Conservation (phyloP, 805 yeast species). For the Cyberlindnera xishuangbannaensis region DNA sequence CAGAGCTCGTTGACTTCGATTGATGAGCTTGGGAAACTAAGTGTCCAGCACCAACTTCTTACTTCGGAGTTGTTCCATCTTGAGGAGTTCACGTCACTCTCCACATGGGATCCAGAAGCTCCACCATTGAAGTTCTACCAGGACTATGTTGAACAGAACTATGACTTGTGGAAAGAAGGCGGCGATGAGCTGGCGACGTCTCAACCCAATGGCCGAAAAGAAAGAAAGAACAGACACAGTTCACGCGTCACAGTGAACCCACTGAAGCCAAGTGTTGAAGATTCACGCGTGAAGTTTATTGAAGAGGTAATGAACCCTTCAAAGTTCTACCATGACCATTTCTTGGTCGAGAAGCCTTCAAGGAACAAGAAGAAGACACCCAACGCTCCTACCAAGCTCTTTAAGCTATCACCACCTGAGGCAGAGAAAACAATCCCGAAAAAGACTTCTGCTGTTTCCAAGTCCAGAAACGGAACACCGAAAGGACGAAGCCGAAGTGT, state of each 20-base stretch:
- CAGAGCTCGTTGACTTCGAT: conserved; percentile 3
- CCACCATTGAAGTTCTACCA: conserved; percentile 30
- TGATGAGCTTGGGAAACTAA: conserved; percentile 10
- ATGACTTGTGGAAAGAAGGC: conserved; percentile 27
- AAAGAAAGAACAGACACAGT: conserved; percentile 22
- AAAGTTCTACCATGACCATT: conserved; percentile 18
- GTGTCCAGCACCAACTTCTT: conserved; percentile 35
- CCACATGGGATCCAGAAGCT: conserved; percentile 53
- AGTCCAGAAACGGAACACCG: neutral
- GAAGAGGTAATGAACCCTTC: conserved; percentile 19
- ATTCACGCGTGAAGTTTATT: conserved; percentile 7
- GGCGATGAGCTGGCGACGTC: neutral
- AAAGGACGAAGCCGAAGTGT: neutral
- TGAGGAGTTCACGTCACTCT: conserved; percentile 52
- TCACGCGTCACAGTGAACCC: conserved; percentile 18
- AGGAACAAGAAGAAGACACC: conserved; percentile 1
- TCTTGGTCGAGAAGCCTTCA: conserved; percentile 8
- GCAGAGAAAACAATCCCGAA: neutral
- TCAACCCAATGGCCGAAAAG: conserved; percentile 2
- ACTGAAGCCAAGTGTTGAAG: conserved; percentile 13
- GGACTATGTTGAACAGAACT: conserved; percentile 26
- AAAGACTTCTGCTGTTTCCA: neutral
- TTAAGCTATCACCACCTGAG: neutral
- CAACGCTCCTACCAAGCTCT: neutral
- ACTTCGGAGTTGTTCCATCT: conserved; percentile 62